Evolutionary conservation across 2,329 filamentous ascomycete genomes (phyloP), one percentile per base, ranked within the genome.

Genomic region (Fusarium luffae): DNA sequence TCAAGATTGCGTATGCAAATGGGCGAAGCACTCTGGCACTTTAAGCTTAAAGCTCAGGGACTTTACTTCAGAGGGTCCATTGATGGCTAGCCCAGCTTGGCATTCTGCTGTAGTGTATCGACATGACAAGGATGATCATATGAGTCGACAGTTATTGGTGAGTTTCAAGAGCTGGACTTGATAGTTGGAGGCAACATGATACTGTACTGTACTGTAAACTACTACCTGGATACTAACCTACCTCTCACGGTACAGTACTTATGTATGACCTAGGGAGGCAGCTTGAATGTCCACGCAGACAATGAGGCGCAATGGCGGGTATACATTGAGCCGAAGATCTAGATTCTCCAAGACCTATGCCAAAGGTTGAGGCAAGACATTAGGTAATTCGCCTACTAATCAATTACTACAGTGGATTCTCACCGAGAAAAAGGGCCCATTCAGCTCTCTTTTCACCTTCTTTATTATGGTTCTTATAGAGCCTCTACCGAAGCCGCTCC

Each of bases 11-110:
- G 59, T 66, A 23, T 55, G 48, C 54, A 42, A 40, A 44, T 43
- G 68, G 68, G 68, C 68, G 68, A 71, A 70, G 68, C 55, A 70
- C 10, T 37, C 34, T 37, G 34, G 34, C 34, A 37, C 18, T 37
- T 66, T 66, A 66, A 66, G 68, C 68, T 70, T 71, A 71, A 71
- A 71, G 57, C 12, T 44, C 47, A 27, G 34, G 54, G 21, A 32
- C 40, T 37, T 54, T 56, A 41, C 50, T 57, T 49, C 30, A 48
- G 61, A 61, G 61, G 61, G 43, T 37, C 62, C 60, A 34, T 14
- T 30, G 28, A 41, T 21, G 48, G 23, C 37, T 65, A 65, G 54
- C 14, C 19, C 63, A 60, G 60, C 63, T 69, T 70, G 67, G 67
- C 67, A 41, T 41, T 43, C 14, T 27, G 18, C 9, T 25, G 19